phyloP scores from a whole-genome alignment of 2,329 filamentous ascomycete genomes.

The Neofusicoccum laricinum region DNA sequence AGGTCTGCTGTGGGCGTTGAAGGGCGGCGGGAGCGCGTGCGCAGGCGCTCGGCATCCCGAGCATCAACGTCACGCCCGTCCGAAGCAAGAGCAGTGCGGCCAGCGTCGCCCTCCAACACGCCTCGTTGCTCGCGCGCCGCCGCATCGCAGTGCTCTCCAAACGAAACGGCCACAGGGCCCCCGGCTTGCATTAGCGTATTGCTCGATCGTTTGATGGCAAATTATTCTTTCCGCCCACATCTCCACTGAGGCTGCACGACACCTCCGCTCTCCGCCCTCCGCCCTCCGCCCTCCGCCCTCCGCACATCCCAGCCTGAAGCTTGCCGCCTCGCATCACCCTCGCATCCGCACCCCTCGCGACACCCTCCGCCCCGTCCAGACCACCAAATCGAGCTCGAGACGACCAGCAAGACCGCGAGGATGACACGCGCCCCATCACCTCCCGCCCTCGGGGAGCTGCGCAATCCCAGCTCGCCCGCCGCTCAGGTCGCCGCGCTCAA shows the following conservation, averaged over 20 bases:
- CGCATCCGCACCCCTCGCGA: not conserved
- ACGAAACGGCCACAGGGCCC: not conserved
- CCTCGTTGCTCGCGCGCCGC: not conserved
- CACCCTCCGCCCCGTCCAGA: not conserved
- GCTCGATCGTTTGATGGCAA: conserved; percentile 14
- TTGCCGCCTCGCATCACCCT: not conserved
- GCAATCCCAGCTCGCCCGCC: conserved; percentile 33
- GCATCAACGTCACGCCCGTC: conserved; percentile 13
- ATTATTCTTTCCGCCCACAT: conserved; percentile 6
- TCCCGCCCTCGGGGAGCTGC: conserved; percentile 37
- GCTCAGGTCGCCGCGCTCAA: conserved; percentile 59
- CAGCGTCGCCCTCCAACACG: not conserved
- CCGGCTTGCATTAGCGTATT: not conserved
- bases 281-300: conserved; percentile 11
- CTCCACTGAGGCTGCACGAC: not conserved
- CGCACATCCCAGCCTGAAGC: conserved; percentile 1
- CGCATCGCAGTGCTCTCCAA: not conserved
- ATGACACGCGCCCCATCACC: conserved; percentile 38
- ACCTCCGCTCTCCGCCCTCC: conserved; percentile 13
- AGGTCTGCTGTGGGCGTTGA: not conserved
- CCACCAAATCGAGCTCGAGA: not conserved
- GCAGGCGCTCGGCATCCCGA: conserved; percentile 5
- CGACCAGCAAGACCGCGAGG: not conserved
- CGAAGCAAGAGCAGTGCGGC: conserved; percentile 8
- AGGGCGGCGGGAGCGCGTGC: not conserved